Base-by-base conservation (phyloP, 805 yeast genomes). In the Lipomyces yamanashiensis region DNA sequence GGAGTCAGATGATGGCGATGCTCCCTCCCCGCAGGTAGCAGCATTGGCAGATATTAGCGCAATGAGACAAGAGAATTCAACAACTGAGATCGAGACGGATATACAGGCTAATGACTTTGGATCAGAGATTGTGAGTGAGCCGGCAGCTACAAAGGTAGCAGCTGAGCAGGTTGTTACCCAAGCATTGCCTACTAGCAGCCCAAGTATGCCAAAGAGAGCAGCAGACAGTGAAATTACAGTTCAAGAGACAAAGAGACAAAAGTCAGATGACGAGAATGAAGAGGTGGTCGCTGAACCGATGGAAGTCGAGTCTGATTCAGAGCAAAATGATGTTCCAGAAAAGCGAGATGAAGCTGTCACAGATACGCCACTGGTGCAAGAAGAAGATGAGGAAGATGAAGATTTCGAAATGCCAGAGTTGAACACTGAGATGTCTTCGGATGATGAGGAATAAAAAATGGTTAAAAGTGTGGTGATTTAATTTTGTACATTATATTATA, bases 371-470 rank as follows among this genome's bases (percentile, higher is more conserved):
- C 10, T n/a, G 3, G 39, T 19, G 13, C 57, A 21, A 17, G 58
- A 57, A n/a, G 57, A 58, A 7, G 54, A 37, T 15, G 58, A 62
- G 19, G 66, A 64, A 12, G 64, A 71, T 17, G 65, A 54, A 12
- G 67, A 63, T 13, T 71, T 77, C 37, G 64, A 51, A 21, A 54
- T 64, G 45, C 68, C 68, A 13, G 48, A 15, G 40, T 51, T 64
- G 17, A 62, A 58, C 52, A 54, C 58, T 5, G 67, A 41, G 43
- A 10, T 49, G 28, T 50, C 62, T 9, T 64, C 68, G 9, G 63
- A 58, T 23, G 68, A 64, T 9, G 67, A 64, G 17, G 59, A 64
- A 33, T 45, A 21, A 19, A 45, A 3, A 6, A 19, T 19, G 50
- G 33, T n/a, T 34, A n/a, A 39, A 15, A 39, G 41, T 58, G 43